Base-by-base conservation (phyloP, 2,329 filamentous ascomycete species). In the Fusarium newnesense region DNA sequence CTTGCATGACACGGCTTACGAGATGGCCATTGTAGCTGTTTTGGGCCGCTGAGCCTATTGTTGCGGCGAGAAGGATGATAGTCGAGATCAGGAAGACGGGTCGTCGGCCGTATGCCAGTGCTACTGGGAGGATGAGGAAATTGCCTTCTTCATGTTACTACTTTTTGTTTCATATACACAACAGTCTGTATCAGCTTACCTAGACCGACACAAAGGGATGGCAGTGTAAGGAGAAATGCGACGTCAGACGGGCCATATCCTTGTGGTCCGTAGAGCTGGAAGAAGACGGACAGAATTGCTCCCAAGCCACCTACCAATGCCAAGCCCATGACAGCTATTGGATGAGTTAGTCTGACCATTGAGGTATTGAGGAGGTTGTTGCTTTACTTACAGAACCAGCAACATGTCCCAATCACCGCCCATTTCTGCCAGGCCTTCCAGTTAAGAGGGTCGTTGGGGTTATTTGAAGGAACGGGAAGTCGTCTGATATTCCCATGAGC, bases 361-460 rank as follows among this genome's bases (percentile, higher is more conserved):
- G 4, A 24, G 11, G 19, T 7, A 19, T 13, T 5, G 0, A 4
- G 28, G 7, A 5, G 4, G 3, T 8, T 3, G 7, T 24, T 6
- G 16, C 0, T 19, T 10, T 24, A 7, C 30, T 46, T 36, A 58
- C 54, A 58, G n/a, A 58, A 58, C 40, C 54, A 58, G 30, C 54
- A 58, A 13, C 54, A 58, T 1, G 39, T 58, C 15, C 0, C 28
- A 16, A 58, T 36, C 5, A 58, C 54, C 2, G 12, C 30, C 54
- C 54, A 47, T 58, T 58, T 58, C 18, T 58, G 12, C 54, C 54
- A 58, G 0, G 40, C 7, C 4, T 16, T 32, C 54, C 54, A 58
- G 16, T 58, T 58, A 0, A 58, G 54, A 1, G 54, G 54, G 28
- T 58, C 54, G 13, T 58, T 58, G 7, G 54, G 40, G 3, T 58